Percentiles rank a stretch among this genome's conserved stretches.
Conservation (phyloP, 495 filamentous ascomycete genomes). For the Pseudevernia furfuracea region DNA sequence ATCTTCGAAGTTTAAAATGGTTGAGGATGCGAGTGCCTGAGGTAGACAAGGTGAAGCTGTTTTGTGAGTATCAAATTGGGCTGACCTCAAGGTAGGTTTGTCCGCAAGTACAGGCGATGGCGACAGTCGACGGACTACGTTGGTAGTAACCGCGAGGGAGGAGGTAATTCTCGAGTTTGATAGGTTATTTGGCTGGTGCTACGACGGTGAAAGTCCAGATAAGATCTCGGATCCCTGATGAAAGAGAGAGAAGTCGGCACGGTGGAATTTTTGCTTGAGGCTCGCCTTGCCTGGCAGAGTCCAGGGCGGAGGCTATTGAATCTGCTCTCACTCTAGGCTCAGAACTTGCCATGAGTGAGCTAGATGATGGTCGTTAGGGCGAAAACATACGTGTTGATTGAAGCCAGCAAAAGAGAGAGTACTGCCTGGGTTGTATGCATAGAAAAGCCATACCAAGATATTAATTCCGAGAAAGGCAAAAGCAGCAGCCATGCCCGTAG, state of each 20-base stretch:
- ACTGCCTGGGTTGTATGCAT: not conserved
- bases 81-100: conserved; percentile 3
- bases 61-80: not conserved
- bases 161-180: not conserved
- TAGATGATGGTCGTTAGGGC: not conserved
- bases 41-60: not conserved
- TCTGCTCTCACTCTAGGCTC: not conserved
- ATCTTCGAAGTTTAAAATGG: not conserved
- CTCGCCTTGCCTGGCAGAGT: not conserved
- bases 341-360: not conserved
- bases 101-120: not conserved
- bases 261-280: too few relatives aligned
- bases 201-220: conserved; percentile 1
- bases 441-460: not conserved
- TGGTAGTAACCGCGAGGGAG: not conserved
- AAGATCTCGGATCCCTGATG: not conserved
- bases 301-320: not conserved
- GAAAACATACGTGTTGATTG: not conserved
- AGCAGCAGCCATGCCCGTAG: not conserved
- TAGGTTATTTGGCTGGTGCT: not conserved
- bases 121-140: not conserved
- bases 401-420: not conserved
- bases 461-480: not conserved
- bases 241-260: conserved; percentile 3
- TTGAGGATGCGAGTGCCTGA: not conserved